Evolutionary conservation across 495 filamentous ascomycete genomes (phyloP), one percentile per base, ranked within the genome.

Genomic region (Xylaria venustula): DNA sequence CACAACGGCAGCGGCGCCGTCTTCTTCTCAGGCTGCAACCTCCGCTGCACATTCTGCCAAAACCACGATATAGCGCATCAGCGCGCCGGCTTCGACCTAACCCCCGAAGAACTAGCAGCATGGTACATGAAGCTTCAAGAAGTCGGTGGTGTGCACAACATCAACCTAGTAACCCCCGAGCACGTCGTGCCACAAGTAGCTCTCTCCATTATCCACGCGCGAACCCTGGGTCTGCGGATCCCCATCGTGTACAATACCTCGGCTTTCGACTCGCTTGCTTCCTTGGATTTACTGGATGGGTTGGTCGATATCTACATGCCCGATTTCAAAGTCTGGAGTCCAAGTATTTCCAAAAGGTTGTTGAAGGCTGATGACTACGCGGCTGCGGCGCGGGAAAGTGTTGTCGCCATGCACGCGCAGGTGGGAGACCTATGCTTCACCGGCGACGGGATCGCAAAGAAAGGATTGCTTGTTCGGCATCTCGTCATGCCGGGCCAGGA

Each of bases 181-280:
- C 86, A 90, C 67, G 88, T 92, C 26, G 89, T 91, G 0, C 89
- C 90, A 0, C 88, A 92, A 63, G 88, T 91, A 7, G 88, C 81
- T 5, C 74, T 91, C 8, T 83, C 82, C 3, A 90, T 92, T 64
- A 72, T 93, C 15, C 78, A 86, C 23, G 89, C 89, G 0, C 71
- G 79, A 12, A 85, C 89, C 7, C 75, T 87, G 42, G 89, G 89
- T 1, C 75, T 92, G 19, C 75, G 70, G 2, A 54, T 92, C 17
- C 90, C 90, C 3, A 86, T 92, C 58, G 76, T 93, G 34, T 91
- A 93, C 76, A 93, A 92, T 62, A 91, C 89, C 0, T 89, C 87
- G 0, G 84, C 84, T 5, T 92, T 88, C 63, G 90, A 92, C 72
- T 89, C 85, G 1, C 71, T 89, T 3, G 85, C 81, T 0, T 89